These are phyloP conservation scores for Candida vaughaniae DNA, from an alignment of 805 yeast genomes.

Conservation along the genomic window DNA sequence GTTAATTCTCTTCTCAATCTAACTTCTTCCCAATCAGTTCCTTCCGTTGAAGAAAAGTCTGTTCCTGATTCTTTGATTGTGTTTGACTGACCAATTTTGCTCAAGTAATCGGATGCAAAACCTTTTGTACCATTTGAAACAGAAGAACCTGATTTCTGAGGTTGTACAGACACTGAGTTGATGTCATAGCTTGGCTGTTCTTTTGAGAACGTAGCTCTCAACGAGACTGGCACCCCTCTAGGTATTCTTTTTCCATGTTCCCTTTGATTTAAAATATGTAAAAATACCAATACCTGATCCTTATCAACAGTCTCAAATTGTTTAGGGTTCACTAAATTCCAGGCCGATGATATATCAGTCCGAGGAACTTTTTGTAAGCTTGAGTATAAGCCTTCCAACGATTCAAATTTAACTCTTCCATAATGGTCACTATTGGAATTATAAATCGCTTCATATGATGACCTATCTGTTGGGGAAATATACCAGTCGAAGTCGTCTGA, in stretches of 20 bases:
- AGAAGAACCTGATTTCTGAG: slow-evolving; percentile 9
- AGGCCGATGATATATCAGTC: slow-evolving; percentile 82
- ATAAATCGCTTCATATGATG: slow-evolving; percentile 76
- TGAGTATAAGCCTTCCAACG: slow-evolving; percentile 65
- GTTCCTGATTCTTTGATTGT: slow-evolving; percentile 49
- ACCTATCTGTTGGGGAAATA: slow-evolving; percentile 83
- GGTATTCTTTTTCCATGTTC: slow-evolving; percentile 85
- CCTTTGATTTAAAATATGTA: slow-evolving; percentile 89
- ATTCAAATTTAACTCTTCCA: slow-evolving; percentile 77
- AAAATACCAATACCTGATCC: slow-evolving; percentile 85
- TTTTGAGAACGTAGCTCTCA: slow-evolving; percentile 88
- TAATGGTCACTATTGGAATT: slow-evolving; percentile 69
- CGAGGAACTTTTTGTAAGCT: slow-evolving; percentile 73
- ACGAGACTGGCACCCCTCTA: slow-evolving; percentile 87
- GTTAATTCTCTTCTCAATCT: slow-evolving; percentile 75
- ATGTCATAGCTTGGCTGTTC: slow-evolving; percentile 74
- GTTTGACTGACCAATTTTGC: slow-evolving; percentile 53
- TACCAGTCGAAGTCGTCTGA: slow-evolving; percentile 91
- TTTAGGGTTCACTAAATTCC: slow-evolving; percentile 94
- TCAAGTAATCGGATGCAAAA: slow-evolving; percentile 56
- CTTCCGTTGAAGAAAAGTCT: slow-evolving; percentile 68
- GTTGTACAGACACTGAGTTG: slow-evolving; percentile 31
- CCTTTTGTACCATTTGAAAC: slow-evolving; percentile 19
- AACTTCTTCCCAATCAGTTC: slow-evolving; percentile 93
- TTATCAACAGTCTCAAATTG: slow-evolving; percentile 84